Evolutionary conservation across 257 asterid genomes (phyloP), one percentile per base, ranked within the genome.

Genomic region (Parsonsia alboflavescens): DNA sequence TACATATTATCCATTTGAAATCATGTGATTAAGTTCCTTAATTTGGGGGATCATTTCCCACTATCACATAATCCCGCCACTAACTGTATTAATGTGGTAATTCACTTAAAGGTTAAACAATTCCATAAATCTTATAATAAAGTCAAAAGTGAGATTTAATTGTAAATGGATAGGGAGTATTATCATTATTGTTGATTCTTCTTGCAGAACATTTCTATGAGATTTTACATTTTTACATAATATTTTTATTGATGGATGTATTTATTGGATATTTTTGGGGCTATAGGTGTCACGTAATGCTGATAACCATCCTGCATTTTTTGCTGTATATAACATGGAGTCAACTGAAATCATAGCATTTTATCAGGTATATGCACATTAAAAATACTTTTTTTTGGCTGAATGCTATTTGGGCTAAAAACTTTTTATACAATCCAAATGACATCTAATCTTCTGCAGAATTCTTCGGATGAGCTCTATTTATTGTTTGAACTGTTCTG

Each of bases 271-370:
- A 33, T 82, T 75, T 70, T 74, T 73, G 77, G 52, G 80, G 77
- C 73, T 73, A 62, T 85, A 93, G 97, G 93, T 91, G 74, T 88
- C 95, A 26, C 85, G 96, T 78, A 90, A 83, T 82, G 84, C 93
- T 7, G 98, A 93, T 73, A 93, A 75, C 79, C 94, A 93, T 80
- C 96, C 94, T 70, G 96, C 99, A 75, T 94, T 94, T 79, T 89
- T 94, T 86, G 99, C 96, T 85, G 96, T 94, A 79, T 94, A 94
- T 83, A 88, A 94, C 79, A 92, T 94, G 98, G 99, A 92, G 87
- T 89, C 97, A 1, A 84, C 99, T 75, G 96, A 94, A 84, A 84
- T 95, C 75, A 78, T 90, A 82, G 89, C 99, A 42, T 92, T 95
- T 83, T 85, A 86, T 89, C 97, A 90, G 98, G 98, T 92, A 74